Evolutionary conservation across 345 rosid genomes (phyloP), one percentile per base, ranked within the genome.

Genomic region (Brassica nigra): DNA sequence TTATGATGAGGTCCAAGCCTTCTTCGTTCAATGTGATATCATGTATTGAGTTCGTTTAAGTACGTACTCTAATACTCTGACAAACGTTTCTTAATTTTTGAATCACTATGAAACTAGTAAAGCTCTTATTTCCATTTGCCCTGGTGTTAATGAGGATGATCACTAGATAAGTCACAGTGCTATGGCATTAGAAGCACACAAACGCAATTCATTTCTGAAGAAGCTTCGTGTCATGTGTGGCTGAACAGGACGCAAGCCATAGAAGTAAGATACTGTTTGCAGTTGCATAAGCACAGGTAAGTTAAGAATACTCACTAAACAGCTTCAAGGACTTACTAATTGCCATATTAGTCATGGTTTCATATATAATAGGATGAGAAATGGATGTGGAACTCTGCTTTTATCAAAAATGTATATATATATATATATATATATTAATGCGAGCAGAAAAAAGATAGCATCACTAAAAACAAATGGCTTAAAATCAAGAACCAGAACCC

Each of bases 131-230:
- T 86, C 90, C 64, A 77, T 78, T 78, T 92, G 96, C 90, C 98
- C 97, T 34, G 98, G 97, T 42, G 81, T 78, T 27, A 80, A 87
- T 36, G 98, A 95, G 81, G 98, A 91, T 81, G 94, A 90, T 78
- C 99, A 85, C 82, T 84, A 82, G 76, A 65, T 65, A 27, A 70
- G 67, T 58, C 23, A 52, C 2, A 20, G 3, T 62, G 47, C 62
- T 63, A 27, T 33, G 70, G 66, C 14, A 29, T 12, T 62, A 16
- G 4, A 9, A 68, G 49, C 75, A 11, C 55, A 27, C 49, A 28
- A 68, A 36, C 47, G 20, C 49, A 10, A n/a, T 42, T 8, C 18
- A 33, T 7, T 28, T 33, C 30, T 73, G 31, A 10, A 29, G 37
- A 79, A 74, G 78, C 62, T 79, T 49, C 18, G 23, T 7, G 20